Base-by-base conservation (phyloP, 164 flowering plant genomes). In the Taxillus chinensis region DNA sequence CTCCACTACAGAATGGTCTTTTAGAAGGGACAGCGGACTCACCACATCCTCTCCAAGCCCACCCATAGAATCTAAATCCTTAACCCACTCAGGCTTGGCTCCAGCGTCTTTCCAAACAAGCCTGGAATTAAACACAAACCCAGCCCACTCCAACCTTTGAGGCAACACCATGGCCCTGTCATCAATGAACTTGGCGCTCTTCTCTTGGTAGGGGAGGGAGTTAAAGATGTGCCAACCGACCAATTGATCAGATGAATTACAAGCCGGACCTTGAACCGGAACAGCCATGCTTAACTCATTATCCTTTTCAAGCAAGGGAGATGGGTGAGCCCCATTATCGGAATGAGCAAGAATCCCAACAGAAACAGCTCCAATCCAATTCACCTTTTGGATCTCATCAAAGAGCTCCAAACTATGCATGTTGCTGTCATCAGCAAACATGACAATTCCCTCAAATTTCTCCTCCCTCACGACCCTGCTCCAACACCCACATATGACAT, bases 351-450 rank as follows among this genome's bases (percentile, higher is more conserved):
- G 89, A 71, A 93, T 88, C 11, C 98, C 97, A 66, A 90, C 83
- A 0, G 98, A 93, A 69, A 93, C 65, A 61, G 96, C 96, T 16
- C 98, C 97, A 39, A 93, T 67, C 92, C 95, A 85, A 68, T 84
- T 82, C 70, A 89, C 88, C 49, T 77, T 81, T 49, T 92, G 93
- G 46, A 89, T 80, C 88, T 90, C 99, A 73, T 93, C 97, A 71
- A 93, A 93, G 17, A 93, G 78, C 65, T 93, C 97, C 92, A 87
- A 71, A 70, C 85, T 81, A 59, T 90, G 96, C 90, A 93, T 81
- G 67, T 93, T 93, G 72, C 96, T 90, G 62, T 93, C 97, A 74
- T 93, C 99, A 0, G 78, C 95, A 77, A 93, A 93, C 82, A 90
- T 73, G 79, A 93, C 91, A 63, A 92, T 81, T 14, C 98, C 98